Evolutionary conservation across 495 filamentous ascomycete species (phyloP).

Genomic region (Podospora pseudocomata): DNA sequence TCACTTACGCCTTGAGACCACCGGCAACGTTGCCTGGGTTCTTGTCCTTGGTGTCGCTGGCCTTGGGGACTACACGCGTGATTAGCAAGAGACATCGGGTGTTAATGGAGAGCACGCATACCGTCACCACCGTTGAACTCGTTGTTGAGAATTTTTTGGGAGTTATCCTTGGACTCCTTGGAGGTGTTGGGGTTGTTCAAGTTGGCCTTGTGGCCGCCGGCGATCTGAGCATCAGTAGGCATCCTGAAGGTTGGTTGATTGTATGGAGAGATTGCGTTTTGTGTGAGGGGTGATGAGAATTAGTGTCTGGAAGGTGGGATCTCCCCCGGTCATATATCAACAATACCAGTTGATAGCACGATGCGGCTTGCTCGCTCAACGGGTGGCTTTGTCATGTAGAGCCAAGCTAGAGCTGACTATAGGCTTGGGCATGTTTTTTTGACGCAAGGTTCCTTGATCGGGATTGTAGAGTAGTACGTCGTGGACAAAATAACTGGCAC

Average conservation of each 20-base stretch:
- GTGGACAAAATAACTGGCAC: no score
- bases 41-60: conserved; percentile 32
- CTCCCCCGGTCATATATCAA: neutral
- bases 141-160: conserved; percentile 40
- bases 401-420: neutral
- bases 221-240: conserved; percentile 38
- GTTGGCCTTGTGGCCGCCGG: conserved; percentile 50
- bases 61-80: conserved; percentile 23
- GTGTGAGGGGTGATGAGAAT: neutral
- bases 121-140: conserved; percentile 40
- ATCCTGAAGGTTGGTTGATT: conserved; percentile 17
- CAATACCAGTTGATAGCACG: neutral
- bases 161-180: conserved; percentile 37
- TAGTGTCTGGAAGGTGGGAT: neutral
- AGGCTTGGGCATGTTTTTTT: no score
- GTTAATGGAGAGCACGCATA: neutral
- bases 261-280: neutral
- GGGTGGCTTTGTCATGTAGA: neutral
- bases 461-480: no score
- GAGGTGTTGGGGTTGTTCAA: conserved; percentile 46
- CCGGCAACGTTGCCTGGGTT: conserved; percentile 43
- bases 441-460: neutral
- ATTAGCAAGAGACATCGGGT: neutral
- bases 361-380: neutral
- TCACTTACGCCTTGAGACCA: conserved; percentile 43